Conservation (phyloP, 345 rosid species). For the Citrus maxima region DNA sequence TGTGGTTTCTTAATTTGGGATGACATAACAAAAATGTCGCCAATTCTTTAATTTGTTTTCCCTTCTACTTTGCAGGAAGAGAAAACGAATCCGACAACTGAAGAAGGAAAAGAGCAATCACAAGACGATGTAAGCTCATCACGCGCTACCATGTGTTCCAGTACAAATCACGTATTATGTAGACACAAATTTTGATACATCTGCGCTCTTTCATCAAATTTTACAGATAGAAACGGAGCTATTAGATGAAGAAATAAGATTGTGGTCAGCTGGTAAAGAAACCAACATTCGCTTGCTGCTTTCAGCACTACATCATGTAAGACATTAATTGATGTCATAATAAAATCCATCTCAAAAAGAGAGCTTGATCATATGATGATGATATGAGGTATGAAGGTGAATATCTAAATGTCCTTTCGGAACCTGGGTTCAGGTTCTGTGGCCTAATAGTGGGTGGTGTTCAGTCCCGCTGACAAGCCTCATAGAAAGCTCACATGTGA, state of each 20-base stretch:
- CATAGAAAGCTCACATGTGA: conserved; percentile 67
- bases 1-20: neutral
- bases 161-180: neutral
- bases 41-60: neutral
- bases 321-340: conserved; percentile 2
- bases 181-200: neutral
- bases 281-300: conserved; percentile 69
- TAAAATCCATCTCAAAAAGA: neutral
- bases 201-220: conserved; percentile 1
- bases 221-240: conserved; percentile 54
- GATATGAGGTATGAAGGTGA: neutral
- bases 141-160: neutral
- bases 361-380: neutral
- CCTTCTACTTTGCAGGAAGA: conserved; percentile 33
- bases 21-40: neutral
- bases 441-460: conserved; percentile 76
- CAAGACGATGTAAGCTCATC: conserved; percentile 34
- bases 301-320: conserved; percentile 74
- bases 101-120: conserved; percentile 34
- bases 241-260: conserved; percentile 56
- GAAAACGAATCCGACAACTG: conserved; percentile 32
- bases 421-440: conserved; percentile 52
- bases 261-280: conserved; percentile 82
- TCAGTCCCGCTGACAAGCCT: conserved; percentile 55
- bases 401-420: neutral